phyloP scores from a whole-genome alignment of 805 yeast species.

The Saccharomycopsis fermentans region DNA sequence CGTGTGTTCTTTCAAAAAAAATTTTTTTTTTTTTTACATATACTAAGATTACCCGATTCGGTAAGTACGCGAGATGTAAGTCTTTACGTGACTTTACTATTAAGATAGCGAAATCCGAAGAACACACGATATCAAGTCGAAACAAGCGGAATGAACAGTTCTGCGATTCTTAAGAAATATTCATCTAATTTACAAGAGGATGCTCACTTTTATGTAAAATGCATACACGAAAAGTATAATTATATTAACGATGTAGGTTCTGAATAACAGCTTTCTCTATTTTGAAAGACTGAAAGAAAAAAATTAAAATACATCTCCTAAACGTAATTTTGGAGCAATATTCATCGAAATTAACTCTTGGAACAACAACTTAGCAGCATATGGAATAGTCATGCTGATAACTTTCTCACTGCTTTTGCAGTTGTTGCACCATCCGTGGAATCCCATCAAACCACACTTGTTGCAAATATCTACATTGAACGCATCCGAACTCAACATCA shows the following conservation, averaged over 20 bases:
- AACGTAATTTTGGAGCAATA: constrained; percentile 87
- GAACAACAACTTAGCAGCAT: constrained; percentile 96
- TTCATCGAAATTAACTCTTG: constrained; percentile 98
- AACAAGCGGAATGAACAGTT: no score
- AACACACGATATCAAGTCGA: no score
- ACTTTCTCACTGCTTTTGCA: constrained; percentile 83
- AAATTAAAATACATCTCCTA: constrained; percentile 69
- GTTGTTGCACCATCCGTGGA: constrained; percentile 95
- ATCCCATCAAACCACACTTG: constrained; percentile 93
- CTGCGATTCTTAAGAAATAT: no score
- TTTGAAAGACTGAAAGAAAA: no score
- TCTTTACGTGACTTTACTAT: neutral
- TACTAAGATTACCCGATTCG: neutral
- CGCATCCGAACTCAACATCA: constrained; percentile 95
- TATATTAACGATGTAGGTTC: neutral
- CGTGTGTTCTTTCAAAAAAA: neutral
- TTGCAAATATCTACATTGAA: constrained; percentile 95
- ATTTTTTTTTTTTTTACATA: neutral
- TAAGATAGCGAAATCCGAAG: no score
- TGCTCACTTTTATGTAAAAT: no score
- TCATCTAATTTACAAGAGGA: no score
- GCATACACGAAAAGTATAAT: neutral
- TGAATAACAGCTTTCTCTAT: neutral
- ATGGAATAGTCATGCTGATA: constrained; percentile 92
- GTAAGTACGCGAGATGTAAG: neutral